Evolutionary conservation across 352 stramenopile species (phyloP).

Genomic region (Pythium rishiriense): DNA sequence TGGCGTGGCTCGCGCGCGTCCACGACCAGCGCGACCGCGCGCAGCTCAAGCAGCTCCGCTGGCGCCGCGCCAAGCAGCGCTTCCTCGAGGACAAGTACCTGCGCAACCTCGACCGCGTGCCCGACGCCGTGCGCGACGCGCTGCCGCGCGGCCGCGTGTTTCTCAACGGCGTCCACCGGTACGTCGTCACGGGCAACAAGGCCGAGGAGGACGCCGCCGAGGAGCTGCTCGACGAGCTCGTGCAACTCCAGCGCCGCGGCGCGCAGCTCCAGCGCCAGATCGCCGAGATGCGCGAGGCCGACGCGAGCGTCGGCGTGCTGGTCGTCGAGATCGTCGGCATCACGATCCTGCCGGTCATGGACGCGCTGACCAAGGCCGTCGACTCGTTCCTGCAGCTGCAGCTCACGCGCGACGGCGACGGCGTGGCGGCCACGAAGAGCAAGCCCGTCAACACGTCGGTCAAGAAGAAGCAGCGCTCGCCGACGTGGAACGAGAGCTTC

Average conservation of each 20-base stretch:
- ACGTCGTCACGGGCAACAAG: conserved; percentile 70
- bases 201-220: conserved; percentile 67
- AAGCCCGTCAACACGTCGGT: conserved; percentile 53
- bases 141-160: conserved; percentile 57
- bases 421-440: background rate
- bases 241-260: conserved; percentile 35
- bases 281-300: conserved; percentile 27
- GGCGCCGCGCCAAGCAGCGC: conserved; percentile 23
- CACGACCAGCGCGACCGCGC: conserved; percentile 42
- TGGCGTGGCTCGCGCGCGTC: conserved; percentile 32
- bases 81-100: conserved; percentile 71
- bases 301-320: conserved; percentile 39
- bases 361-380: conserved; percentile 48
- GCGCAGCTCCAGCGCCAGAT: conserved; percentile 49
- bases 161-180: conserved; percentile 69
- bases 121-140: conserved; percentile 28
- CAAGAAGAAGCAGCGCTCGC: conserved; percentile 60
- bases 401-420: background rate
- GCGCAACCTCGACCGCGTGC: conserved; percentile 41
- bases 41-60: conserved; percentile 31
- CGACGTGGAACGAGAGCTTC: conserved; percentile 63
- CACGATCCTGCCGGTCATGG: conserved; percentile 68
- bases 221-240: conserved; percentile 66
- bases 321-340: conserved; percentile 59
- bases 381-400: conserved; percentile 60